Base-by-base conservation (phyloP, 352 stramenopile species). In the Globisporangium recalcitrans region DNA sequence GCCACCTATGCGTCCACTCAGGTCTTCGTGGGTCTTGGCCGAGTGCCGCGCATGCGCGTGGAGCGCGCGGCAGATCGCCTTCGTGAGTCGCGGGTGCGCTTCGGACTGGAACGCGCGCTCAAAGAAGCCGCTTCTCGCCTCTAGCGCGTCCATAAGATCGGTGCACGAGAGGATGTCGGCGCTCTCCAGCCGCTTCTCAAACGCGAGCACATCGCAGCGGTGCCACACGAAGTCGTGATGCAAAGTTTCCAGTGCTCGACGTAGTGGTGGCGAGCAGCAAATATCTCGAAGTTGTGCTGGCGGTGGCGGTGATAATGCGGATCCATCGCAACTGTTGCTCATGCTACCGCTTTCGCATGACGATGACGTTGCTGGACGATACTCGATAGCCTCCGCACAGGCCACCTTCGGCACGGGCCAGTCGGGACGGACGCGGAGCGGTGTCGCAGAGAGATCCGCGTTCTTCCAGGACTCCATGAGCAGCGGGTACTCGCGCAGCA, bases 381-480 rank as follows among this genome's bases (percentile, higher is more conserved):
- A 80, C 8, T 55, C 42, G n/a, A 82, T 57, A 2, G 36, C 11
- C 0, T 21, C 60, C 5, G 58, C 34, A 22, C 70, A 70, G n/a
- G 29, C 51, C 6, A 74, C 16, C 7, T 64, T 69, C 4, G 58
- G 69, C 0, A 68, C 62, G 11, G 80, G 72, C 80, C 80, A 90
- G 19, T 77, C 65, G 9, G 67, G 73, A 29, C 72, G 73, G 1
- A 77, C 47, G 16, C 68, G 68, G 21, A 58, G 53, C 2, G 70
- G 66, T 1, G 63, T 44, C 1, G 58, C 44, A 13, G 26, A 31
- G 0, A 70, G 36, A 2, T 68, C 55, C 1, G 34, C 57, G 55
- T 86, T 59, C 8, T 75, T 74, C 80, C 80, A 90, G 26, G 65
- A 44, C 19, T 85, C 71, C 69, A 90, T 87, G 8, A 90, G 66